A percentile compares a stretch with the other conserved stretches of the same genome.
Conservation (phyloP, 1,284 basidiomycete species). For the Phaffia rhodozyma region DNA sequence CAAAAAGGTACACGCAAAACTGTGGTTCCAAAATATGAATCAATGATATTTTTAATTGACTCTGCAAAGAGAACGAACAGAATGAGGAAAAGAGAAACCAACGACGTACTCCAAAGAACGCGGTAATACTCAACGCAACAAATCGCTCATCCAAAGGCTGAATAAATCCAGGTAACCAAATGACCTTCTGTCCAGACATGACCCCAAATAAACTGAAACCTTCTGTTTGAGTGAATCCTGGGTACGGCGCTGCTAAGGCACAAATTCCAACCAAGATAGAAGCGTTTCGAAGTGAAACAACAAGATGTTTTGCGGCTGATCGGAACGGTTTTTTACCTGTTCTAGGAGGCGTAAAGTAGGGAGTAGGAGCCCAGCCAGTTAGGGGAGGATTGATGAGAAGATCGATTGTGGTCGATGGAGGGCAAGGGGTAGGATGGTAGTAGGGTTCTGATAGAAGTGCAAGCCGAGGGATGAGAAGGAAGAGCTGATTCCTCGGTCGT, state of each 20-base stretch:
- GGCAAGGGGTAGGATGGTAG: slow-evolving; percentile 5
- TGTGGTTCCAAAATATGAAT: background rate
- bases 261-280: background rate
- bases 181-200: background rate
- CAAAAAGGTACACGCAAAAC: slow-evolving; percentile 11
- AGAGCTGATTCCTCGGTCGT: background rate
- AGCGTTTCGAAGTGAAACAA: background rate
- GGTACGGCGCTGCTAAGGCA: background rate
- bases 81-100: background rate
- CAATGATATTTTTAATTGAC: background rate
- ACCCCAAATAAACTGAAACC: background rate
- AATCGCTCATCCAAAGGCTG: background rate
- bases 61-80: background rate
- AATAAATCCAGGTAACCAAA: background rate
- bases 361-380: slow-evolving; percentile 8
- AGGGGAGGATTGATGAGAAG: slow-evolving; percentile 14
- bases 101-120: slow-evolving; percentile 3
- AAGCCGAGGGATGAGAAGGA: slow-evolving; percentile 11
- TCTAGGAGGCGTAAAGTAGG: slow-evolving; percentile 7
- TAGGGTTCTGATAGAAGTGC: slow-evolving; percentile 3
- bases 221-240: background rate
- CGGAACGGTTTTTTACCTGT: background rate
- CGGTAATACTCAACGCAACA: background rate
- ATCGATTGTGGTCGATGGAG: slow-evolving; percentile 5
- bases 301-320: background rate